Base-by-base conservation (phyloP, 2,329 filamentous ascomycete species). In the Mariannaea elegans region DNA sequence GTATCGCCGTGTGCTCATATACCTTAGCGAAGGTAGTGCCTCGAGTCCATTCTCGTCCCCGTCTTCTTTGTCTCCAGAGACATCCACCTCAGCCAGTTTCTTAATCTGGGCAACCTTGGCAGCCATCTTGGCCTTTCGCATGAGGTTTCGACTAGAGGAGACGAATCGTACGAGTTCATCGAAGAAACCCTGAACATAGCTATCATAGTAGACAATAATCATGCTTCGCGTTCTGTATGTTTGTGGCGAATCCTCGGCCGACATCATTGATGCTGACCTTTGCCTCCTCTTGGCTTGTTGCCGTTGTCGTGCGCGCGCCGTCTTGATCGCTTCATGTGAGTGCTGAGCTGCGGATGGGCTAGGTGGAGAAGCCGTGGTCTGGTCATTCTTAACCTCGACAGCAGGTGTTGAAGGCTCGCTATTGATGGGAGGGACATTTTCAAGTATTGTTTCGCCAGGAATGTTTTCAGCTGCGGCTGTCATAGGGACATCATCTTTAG, bases 201-300 rank as follows among this genome's bases (percentile, higher is more conserved):
- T 92, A 73, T 97, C 94, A 73, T 97, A 97, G 76, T 93, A 94
- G n/a, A 97, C 91, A 38, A 95, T 89, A 38, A 94, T 89, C 82
- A 92, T 90, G 57, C 84, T 89, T 65, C 90, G 86, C 3, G 87
- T 88, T 54, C 91, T 87, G 73, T 90, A 90, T 62, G 87, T 86
- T 10, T 80, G 75, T 1, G 80, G 73, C 2, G 77, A 73, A 10
- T 84, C 82, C 34, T 79, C 78, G 32, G 76, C 79, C 39, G 83
- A 86, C 49, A 82, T 67, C 65, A 86, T 76, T 0, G 84, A 87
- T 21, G 83, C 77, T 12, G 82, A 81, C 52, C 83, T 80, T 51
- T 80, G 79, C 46, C 80, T 81, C 67, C 81, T 85, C 65, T 80
- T 83, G 19, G 82, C 72, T 7, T 80, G 80, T 4, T 80, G 81